phyloP scores from a whole-genome alignment of 2,329 filamentous ascomycete genomes.

The Arthrinium puccinioides region DNA sequence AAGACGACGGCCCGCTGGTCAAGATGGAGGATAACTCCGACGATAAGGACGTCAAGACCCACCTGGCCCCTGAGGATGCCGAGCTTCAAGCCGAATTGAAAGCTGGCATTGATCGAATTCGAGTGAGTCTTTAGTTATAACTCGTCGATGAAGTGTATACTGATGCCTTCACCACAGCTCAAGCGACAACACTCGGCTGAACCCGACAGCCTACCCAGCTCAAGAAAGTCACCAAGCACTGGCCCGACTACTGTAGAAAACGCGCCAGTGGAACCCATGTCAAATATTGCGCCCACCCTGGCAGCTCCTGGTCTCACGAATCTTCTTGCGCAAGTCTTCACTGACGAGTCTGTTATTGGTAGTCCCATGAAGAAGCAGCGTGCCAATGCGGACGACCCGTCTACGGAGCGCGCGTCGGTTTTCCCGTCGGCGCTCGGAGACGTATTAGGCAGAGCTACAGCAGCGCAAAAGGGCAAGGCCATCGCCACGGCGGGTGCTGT shows the following conservation, averaged over 20 bases:
- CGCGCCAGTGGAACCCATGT: conserved; percentile 32
- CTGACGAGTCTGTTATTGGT: conserved; percentile 44
- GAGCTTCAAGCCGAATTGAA: conserved; percentile 67
- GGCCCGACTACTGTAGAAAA: conserved; percentile 29
- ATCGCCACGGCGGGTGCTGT: conserved; percentile 4
- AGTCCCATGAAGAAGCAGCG: conserved; percentile 73
- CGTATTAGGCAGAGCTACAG: conserved; percentile 26
- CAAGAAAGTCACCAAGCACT: conserved; percentile 37
- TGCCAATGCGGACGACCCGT: conserved; percentile 47
- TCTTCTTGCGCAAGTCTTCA: conserved; percentile 35
- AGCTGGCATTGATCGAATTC: conserved; percentile 76
- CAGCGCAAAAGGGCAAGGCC: conserved; percentile 14
- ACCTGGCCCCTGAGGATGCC: conserved; percentile 63
- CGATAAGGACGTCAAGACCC: conserved; percentile 52
- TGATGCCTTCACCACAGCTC: conserved; percentile 43
- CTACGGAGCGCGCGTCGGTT: conserved; percentile 28
- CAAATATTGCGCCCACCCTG: conserved; percentile 19
- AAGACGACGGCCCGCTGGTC: conserved; percentile 52
- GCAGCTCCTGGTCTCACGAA: conserved; percentile 22
- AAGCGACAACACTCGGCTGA: conserved; percentile 76
- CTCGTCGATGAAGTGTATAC: no score
- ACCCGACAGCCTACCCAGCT: conserved; percentile 41
- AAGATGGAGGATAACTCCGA: conserved; percentile 61
- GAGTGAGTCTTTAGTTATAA: no score
- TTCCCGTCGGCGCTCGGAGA: conserved; percentile 33